Evolutionary conservation across 768 basidiomycete genomes (phyloP), one percentile per base, ranked within the genome.

Genomic region (Xanthoconium stramineum): DNA sequence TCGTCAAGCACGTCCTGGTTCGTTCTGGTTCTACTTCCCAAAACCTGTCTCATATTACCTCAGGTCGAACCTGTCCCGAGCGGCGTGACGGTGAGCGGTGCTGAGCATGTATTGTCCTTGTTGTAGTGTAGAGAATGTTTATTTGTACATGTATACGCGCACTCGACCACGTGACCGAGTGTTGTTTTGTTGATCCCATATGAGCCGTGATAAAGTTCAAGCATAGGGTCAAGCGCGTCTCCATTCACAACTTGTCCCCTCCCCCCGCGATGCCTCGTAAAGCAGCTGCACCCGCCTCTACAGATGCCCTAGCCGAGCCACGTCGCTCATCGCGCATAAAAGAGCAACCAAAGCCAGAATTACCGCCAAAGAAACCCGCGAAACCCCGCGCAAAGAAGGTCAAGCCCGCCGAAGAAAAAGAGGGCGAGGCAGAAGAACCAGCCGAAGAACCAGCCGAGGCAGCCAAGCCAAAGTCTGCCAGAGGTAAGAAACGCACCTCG

Each of bases 271-370:
- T 89, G 88, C 86, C 88, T 60, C 83, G 87, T 65, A 89, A 88
- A 82, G 79, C 85, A 47, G 81, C 81, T 29, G 72, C 78, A 47
- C 61, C 80, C 45, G 57, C 69, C 3, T 77, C 73, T 24, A 68
- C 75, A 49, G 72, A 75, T 28, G 32, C 57, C 1, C 43, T 36
- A 17, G 73, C 74, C 43, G 77, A 78, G 42, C 87, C 87, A 37
- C 86, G 88, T 70, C 88, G 88, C 73, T 89, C 87, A 9, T 73
- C 80, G 33, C 84, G 88, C 64, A 88, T 90, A 74, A 89, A 89
- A 71, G 86, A 85, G 29, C 79, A 81, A 56, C 85, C 85, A 52
- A 87, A 84, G 69, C 67, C 74, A 2, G 84, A 74, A 29, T 40
- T 69, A 39, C 70, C 75, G 7, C 67, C 69, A 37, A 88, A 86